Base-by-base conservation (phyloP, 2,329 filamentous ascomycete species). In the Talaromyces sp. region DNA sequence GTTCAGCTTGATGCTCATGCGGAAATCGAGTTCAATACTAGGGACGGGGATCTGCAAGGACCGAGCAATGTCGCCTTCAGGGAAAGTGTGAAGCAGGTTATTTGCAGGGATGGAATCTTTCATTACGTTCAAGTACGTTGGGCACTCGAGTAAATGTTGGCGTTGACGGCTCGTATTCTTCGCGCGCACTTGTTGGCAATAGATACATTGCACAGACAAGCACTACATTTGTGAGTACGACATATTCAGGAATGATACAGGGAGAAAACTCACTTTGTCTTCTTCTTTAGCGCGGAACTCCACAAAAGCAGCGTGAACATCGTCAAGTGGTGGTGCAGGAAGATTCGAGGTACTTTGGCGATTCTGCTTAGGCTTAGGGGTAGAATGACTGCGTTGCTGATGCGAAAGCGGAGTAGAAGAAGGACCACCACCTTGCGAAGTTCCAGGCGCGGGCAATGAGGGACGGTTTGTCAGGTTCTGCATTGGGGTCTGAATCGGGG, bases 1-100 rank as follows among this genome's bases (percentile, higher is more conserved):
- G 62, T 81, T 80, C 64, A 81, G 67, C 63, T 79, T 79, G 56
- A 80, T 74, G 64, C 77, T 79, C 72, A 81, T 79, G 52, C 79
- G 77, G 69, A 81, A 81, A 63, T 81, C 79, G 46, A 80, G 71
- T 61, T 80, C 78, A 31, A 81, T 73, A 5, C 70, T 69, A 0
- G 79, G 79, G 6, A 73, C 70, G 8, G 78, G 78, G 28, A 80
- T 70, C 62, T 77, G 74, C 46, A 79, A 65, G 9, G 76, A 78
- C 17, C 77, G 76, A 21, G 77, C 77, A 53, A 78, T 68, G 66
- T 80, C 77, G 48, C 76, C 75, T 64, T 79, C 77, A 31, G 78
- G 77, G 63, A 79, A 80, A 40, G 76, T 77, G 64, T 80, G 77
- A 33, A 79, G 73, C 46, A 80, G 70, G 60, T 79, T 79, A 62